These are phyloP conservation scores for Phytophthora sojae DNA, from an alignment of 352 stramenopile genomes.

Conservation along the genomic window DNA sequence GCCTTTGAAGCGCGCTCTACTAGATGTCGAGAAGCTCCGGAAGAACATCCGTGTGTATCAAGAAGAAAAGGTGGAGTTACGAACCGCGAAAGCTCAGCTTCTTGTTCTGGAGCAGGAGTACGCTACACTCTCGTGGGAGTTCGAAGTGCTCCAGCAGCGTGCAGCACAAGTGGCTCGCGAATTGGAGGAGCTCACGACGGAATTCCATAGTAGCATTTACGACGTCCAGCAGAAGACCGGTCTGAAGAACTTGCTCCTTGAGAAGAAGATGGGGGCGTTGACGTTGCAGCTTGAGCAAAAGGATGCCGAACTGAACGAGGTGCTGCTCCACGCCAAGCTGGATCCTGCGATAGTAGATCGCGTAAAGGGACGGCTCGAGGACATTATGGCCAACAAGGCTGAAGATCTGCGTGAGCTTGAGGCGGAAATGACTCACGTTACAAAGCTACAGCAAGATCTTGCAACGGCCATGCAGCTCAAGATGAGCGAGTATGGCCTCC, in stretches of 20 bases:
- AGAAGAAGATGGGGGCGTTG: slow-evolving; percentile 94
- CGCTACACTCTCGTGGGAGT: slow-evolving; percentile 92
- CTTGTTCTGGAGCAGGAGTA: slow-evolving; percentile 91
- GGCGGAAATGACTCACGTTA: slow-evolving; percentile 74
- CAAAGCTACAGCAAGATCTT: slow-evolving; percentile 85
- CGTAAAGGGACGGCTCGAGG: slow-evolving; percentile 87
- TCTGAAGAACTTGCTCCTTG: slow-evolving; percentile 94
- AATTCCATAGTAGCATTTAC: slow-evolving; percentile 92
- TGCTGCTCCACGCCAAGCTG: slow-evolving; percentile 92
- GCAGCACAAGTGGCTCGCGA: slow-evolving; percentile 88
- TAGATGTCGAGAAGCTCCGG: slow-evolving; percentile 77
- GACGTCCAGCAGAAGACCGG: slow-evolving; percentile 94
- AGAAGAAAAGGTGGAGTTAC: slow-evolving; percentile 73
- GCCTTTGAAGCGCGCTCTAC: slow-evolving; percentile 91
- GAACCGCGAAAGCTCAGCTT: slow-evolving; percentile 73
- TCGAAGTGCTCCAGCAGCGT: slow-evolving; percentile 93
- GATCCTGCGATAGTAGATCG: slow-evolving; percentile 84
- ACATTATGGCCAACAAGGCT: slow-evolving; percentile 92
- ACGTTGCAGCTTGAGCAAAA: slow-evolving; percentile 89
- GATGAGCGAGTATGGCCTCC: slow-evolving; percentile 92
- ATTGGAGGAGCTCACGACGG: slow-evolving; percentile 87
- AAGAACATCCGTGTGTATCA: slow-evolving; percentile 78
- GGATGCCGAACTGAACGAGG: slow-evolving; percentile 93
- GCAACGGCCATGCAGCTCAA: slow-evolving; percentile 85
- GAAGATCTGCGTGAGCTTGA: slow-evolving; percentile 86